Base-by-base conservation (phyloP, 73 alveolate genomes). In the Urostyla sp. region DNA sequence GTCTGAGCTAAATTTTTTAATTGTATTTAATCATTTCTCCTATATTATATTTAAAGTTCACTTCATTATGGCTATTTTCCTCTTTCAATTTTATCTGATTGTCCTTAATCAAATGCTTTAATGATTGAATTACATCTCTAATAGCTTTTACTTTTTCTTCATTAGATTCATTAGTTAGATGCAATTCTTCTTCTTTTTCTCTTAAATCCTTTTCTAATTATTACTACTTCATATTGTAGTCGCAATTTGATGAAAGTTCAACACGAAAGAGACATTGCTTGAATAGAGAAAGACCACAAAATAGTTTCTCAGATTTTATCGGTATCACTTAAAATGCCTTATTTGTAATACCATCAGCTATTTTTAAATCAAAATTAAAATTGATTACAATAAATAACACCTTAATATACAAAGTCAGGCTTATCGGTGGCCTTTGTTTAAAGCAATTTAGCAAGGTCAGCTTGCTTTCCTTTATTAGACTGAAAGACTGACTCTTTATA, bases 1-100 rank as follows among this genome's bases (percentile, higher is more conserved):
- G 93, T 27, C 55, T 75, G 3, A 85, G 40, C 28, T 76, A 48
- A 34, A 85, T 51, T 55, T 67, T 61, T 75, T 76, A 44, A 11
- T 89, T 89, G 44, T 75, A 85, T 10, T 56, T 24, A 10, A 85
- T 72, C 20, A 63, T 85, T 75, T 53, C 30, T 3, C 93, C 93
- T 4, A 80, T 26, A 54, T 56, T 75, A 46, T 63, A 58, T 34
- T 75, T 32, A 16, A 57, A 60, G 50, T 85, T 89, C 31, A 51
- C 38, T 27, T 48, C 72, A 52, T 75, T 85, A 48, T 66, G 52
- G 50, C 40, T 60, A 21, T 20, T 34, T 37, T 76, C 88, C 48
- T 80, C 89, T 51, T 28, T 48, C 34, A 69, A 69, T 2, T 16
- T 13, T 15, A 3, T 20, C 27, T 69, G 40, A 49, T 44, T 69